Base-by-base conservation (phyloP, 1,284 basidiomycete species). In the Papiliotrema terrestris region DNA sequence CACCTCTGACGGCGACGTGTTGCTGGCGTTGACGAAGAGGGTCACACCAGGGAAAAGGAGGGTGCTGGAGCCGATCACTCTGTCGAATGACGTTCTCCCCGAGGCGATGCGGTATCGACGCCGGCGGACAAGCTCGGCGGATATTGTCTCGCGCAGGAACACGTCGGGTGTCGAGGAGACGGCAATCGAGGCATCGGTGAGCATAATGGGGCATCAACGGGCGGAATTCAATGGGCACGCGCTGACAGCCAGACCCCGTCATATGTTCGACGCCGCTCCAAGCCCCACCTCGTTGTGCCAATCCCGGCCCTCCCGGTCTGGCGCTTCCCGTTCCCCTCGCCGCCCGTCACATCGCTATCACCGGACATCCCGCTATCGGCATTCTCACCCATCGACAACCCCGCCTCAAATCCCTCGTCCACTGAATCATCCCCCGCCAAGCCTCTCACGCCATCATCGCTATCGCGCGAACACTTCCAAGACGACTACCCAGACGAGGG, bases 311-410 rank as follows among this genome's bases (percentile, higher is more conserved):
- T 65, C 14, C 63, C 65, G 0, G 47, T 43, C n/a, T 69, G 65
- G 65, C 57, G 67, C 19, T 67, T 65, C 57, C 67, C 67, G 1
- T 51, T 67, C 15, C 65, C 67, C 15, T 69, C 67, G 8, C 64
- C 67, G 8, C 67, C 67, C 14, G 58, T 69, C 15, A 65, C 66
- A 15, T 66, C 55, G 23, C 50, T 69, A 13, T 67, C 63, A 11
- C 62, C 65, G 8, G 62, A 67, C 41, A 67, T 69, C 29, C 66
- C 67, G 5, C 51, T 65, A 23, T 64, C 67, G 35, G 59, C 61
- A 15, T 69, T 69, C 51, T 56, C 41, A 22, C 60, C 59, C 11
- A 60, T 67, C 19, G 58, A 62, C 14, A 61, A 63, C 42, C 61
- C 61, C n/a, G 49, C 58, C 20, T 39, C 53, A 2, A 44, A 45